Percentiles rank a stretch among this genome's conserved stretches.
Conservation (phyloP, 2,329 filamentous ascomycete genomes). For the Sphaerulina vaccinii region DNA sequence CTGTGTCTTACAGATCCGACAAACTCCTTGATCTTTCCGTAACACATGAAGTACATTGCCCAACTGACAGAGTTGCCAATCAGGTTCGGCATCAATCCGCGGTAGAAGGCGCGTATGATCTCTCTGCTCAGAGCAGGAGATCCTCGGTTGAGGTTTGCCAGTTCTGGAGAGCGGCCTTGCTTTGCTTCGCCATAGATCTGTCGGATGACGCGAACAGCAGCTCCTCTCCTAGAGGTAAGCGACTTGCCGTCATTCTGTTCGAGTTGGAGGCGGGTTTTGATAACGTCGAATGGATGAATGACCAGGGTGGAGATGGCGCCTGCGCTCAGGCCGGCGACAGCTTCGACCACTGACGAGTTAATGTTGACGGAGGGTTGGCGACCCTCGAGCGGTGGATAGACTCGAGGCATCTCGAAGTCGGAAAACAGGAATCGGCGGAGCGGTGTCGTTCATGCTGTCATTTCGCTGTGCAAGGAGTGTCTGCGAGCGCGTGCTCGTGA, state of each 20-base stretch:
- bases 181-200: slow-evolving; percentile 32
- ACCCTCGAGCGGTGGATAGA: slow-evolving; percentile 49
- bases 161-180: slow-evolving; percentile 15
- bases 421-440: background rate
- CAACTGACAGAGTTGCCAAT: slow-evolving; percentile 87
- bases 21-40: slow-evolving; percentile 59
- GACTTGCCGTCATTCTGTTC: slow-evolving; percentile 22
- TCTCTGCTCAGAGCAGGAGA: slow-evolving; percentile 13
- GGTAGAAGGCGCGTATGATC: slow-evolving; percentile 65
- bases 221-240: slow-evolving; percentile 24
- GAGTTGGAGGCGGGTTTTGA: slow-evolving; percentile 89
- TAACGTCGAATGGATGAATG: slow-evolving; percentile 88
- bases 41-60: slow-evolving; percentile 87
- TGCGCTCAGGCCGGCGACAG: slow-evolving; percentile 83
- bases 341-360: slow-evolving; percentile 79
- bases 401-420: slow-evolving; percentile 46
- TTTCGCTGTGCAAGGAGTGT: background rate
- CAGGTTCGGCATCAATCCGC: slow-evolving; percentile 85
- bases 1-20: slow-evolving; percentile 40
- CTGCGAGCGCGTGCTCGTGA: no score
- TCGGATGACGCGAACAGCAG: slow-evolving; percentile 30
- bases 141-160: slow-evolving; percentile 3
- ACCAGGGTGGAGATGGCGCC: slow-evolving; percentile 82
- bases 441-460: slow-evolving; percentile 11
- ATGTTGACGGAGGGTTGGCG: slow-evolving; percentile 53